Base-by-base conservation (phyloP, 371 early-diverging fungal species). In the Zopfochytrium polystomum region DNA sequence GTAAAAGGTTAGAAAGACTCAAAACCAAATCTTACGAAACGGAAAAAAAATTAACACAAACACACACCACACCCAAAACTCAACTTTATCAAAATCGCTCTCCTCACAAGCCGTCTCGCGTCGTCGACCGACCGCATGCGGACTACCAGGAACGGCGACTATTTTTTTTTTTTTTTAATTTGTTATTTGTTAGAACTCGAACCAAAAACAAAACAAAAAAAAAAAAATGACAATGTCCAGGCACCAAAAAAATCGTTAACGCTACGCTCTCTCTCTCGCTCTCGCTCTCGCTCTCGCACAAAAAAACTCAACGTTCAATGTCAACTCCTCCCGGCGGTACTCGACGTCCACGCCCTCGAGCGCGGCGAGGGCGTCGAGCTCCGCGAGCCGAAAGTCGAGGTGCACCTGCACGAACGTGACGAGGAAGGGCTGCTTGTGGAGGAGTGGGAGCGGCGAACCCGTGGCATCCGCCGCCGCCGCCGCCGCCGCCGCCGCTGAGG, bases 11-110 rank as follows among this genome's bases (percentile, higher is more conserved):
- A 29, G 9, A 42, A 13, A 55, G 2, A 7, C 18, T 31, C n/a
- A n/a, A n/a, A n/a, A n/a, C n/a, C n/a, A n/a, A n/a, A n/a, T n/a
- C n/a, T n/a, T n/a, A n/a, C n/a, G n/a, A n/a, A n/a, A n/a, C n/a
- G n/a, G n/a, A n/a, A n/a, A n/a, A n/a, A n/a, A n/a, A n/a, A n/a
- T n/a, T n/a, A n/a, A n/a, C n/a, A n/a, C n/a, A n/a, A n/a, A n/a
- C n/a, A n/a, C n/a, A n/a, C n/a, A n/a, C n/a, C n/a, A n/a, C n/a
- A n/a, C n/a, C n/a, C n/a, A n/a, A n/a, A n/a, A n/a, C 18, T 52
- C 0, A 52, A 92, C 87, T 86, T 90, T 60, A 89, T 83, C 35
- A 96, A 82, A 53, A 95, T 93, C 1, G 90, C 82, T n/a, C 95
- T 82, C 55, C 80, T 80, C 3, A 92, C 74, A n/a, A 96, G 81